Evolutionary conservation across 1,284 basidiomycete genomes (phyloP).

Genomic region (Cryptococcus floricola): DNA sequence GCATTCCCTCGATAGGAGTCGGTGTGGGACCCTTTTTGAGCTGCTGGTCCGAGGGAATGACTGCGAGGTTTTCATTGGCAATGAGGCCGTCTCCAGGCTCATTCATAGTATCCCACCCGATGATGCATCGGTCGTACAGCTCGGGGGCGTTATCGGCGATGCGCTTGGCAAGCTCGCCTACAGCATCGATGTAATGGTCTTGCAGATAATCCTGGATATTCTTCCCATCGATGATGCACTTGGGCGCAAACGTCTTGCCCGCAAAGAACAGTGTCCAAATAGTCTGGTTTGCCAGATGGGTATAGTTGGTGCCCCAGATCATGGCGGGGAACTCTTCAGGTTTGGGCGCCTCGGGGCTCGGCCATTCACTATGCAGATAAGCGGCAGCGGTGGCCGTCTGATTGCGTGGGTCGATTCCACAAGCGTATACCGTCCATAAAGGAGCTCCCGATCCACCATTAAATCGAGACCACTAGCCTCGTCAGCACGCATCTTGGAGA

Average conservation of each 20-base stretch:
- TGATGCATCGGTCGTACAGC: slow-evolving; percentile 77
- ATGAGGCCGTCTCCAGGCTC: slow-evolving; percentile 88
- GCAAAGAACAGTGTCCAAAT: slow-evolving; percentile 94
- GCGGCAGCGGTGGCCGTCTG: slow-evolving; percentile 81
- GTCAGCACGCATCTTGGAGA: not conserved
- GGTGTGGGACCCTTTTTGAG: slow-evolving; percentile 83
- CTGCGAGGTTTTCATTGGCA: slow-evolving; percentile 68
- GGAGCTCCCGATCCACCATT: slow-evolving; percentile 95
- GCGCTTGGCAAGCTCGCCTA: slow-evolving; percentile 67
- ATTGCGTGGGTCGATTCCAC: slow-evolving; percentile 81
- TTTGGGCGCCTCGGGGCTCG: slow-evolving; percentile 56
- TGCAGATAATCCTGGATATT: slow-evolving; percentile 96
- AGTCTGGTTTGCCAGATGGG: slow-evolving; percentile 79
- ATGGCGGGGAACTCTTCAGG: slow-evolving; percentile 79
- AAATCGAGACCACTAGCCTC: slow-evolving; percentile 88
- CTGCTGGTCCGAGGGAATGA: slow-evolving; percentile 63
- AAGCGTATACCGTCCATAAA: slow-evolving; percentile 88
- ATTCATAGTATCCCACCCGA: slow-evolving; percentile 96
- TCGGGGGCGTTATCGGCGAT: slow-evolving; percentile 62
- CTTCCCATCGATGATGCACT: slow-evolving; percentile 79
- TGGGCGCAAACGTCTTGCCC: slow-evolving; percentile 81
- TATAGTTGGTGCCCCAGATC: slow-evolving; percentile 97
- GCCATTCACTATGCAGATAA: slow-evolving; percentile 85
- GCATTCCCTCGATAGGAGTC: slow-evolving; percentile 76
- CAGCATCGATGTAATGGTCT: slow-evolving; percentile 74